A percentile compares a stretch with the other conserved stretches of the same genome.
phyloP scores from a whole-genome alignment of 495 filamentous ascomycete species.

The Penicillium soppii region DNA sequence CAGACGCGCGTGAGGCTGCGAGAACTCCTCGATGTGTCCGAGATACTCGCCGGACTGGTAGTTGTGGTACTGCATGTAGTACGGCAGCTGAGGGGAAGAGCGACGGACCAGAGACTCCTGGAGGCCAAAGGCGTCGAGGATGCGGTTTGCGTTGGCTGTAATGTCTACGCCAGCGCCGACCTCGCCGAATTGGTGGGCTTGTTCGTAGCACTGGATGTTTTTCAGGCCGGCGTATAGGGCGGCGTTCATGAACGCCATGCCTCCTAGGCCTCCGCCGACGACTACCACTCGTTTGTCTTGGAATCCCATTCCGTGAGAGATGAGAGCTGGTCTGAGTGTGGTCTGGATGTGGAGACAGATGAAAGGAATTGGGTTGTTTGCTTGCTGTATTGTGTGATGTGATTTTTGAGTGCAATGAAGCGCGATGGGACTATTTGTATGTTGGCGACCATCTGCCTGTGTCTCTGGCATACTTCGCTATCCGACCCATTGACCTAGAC shows the following conservation, averaged over 20 bases:
- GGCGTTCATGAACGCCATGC: constrained; percentile 41
- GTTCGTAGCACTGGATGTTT: constrained; percentile 53
- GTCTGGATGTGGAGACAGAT: too few relatives aligned
- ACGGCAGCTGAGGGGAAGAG: constrained; percentile 25
- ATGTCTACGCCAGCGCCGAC: constrained; percentile 56
- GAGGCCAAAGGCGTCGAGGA: constrained; percentile 30
- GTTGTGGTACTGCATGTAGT: constrained; percentile 33
- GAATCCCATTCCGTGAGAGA: constrained; percentile 34
- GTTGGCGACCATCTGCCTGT: too few relatives aligned
- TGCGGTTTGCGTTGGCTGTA: constrained; percentile 30
- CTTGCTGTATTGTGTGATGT: too few relatives aligned
- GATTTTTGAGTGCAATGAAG: too few relatives aligned
- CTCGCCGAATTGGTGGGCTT: constrained; percentile 47
- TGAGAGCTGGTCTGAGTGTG: too few relatives aligned
- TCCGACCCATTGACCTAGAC: too few relatives aligned
- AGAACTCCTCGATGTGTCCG: constrained; percentile 32
- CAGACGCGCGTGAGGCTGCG: constrained; percentile 28
- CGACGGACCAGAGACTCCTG: constrained; percentile 24
- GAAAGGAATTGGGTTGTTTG: too few relatives aligned
- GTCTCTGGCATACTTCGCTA: too few relatives aligned
- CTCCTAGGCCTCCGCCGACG: constrained; percentile 57
- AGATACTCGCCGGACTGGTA: constrained; percentile 27
- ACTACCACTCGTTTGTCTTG: constrained; percentile 47
- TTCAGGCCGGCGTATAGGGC: constrained; percentile 53
- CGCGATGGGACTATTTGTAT: too few relatives aligned